These are phyloP conservation scores for Pseudozyma sp. DNA, from an alignment of 1,284 basidiomycete species.

Conservation along the genomic window DNA sequence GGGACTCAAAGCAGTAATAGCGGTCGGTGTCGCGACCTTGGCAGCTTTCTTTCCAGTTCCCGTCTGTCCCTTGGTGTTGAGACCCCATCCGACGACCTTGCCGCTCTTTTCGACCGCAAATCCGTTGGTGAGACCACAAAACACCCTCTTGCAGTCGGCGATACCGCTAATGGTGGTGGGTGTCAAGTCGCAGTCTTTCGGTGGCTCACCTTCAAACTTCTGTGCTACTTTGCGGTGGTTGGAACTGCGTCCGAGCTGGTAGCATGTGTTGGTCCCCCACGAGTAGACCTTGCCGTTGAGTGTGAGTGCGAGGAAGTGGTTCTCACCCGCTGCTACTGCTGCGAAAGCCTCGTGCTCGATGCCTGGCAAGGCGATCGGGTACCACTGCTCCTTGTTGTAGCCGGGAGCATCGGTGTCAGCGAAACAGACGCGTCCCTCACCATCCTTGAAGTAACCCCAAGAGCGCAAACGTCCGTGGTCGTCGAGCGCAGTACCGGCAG, in stretches of 20 bases:
- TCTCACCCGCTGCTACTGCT: constrained; percentile 82
- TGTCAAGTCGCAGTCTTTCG: constrained; percentile 83
- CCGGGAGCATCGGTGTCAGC: constrained; percentile 70
- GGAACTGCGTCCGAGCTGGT: constrained; percentile 85
- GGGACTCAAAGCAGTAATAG: constrained; percentile 78
- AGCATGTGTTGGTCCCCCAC: constrained; percentile 85
- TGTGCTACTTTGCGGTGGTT: constrained; percentile 70
- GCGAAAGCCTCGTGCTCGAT: constrained; percentile 74
- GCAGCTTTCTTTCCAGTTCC: constrained; percentile 73
- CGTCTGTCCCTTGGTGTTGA: constrained; percentile 82
- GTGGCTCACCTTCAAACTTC: constrained; percentile 70
- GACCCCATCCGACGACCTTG: constrained; percentile 88
- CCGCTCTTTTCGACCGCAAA: constrained; percentile 88
- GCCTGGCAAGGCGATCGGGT: constrained; percentile 69
- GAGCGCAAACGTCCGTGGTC: constrained; percentile 78
- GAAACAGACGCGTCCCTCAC: constrained; percentile 88
- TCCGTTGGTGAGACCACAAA: constrained; percentile 84
- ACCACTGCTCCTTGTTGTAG: constrained; percentile 58
- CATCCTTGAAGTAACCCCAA: constrained; percentile 79
- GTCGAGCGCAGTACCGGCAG: constrained; percentile 83
- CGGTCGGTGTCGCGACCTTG: constrained; percentile 77
- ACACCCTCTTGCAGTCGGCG: constrained; percentile 80
- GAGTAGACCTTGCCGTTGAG: constrained; percentile 83
- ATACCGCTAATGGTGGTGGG: constrained; percentile 80
- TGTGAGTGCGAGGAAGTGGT: constrained; percentile 87